A percentile compares a stretch with the other conserved stretches of the same genome.
phyloP scores from a whole-genome alignment of 2,329 filamentous ascomycete species.

The Rugonectria rugulosa region DNA sequence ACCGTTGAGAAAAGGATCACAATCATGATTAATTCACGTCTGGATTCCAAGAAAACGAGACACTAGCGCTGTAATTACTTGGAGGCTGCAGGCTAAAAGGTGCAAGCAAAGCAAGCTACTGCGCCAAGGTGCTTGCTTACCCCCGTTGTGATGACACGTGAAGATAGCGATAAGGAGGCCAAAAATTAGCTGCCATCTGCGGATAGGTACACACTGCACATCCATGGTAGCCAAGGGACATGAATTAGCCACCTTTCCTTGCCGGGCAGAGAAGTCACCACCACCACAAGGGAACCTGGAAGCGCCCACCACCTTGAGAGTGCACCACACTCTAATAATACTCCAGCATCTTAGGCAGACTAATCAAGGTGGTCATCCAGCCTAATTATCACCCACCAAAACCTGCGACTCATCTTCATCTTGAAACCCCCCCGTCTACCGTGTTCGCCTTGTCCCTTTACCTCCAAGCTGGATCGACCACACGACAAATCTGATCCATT shows the following conservation, averaged over 20 bases:
- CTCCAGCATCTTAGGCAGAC: conserved; percentile 4
- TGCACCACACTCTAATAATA: conserved; percentile 9
- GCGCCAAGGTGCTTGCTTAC: conserved; percentile 4
- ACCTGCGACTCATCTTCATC: conserved; percentile 4
- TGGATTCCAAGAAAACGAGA: background rate
- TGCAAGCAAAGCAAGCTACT: conserved; percentile 13
- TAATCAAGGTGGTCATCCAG: conserved; percentile 12
- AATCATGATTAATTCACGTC: background rate
- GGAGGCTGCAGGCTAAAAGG: background rate
- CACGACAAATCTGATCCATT: too few relatives aligned
- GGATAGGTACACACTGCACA: too few relatives aligned
- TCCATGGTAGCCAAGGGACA: conserved; percentile 29
- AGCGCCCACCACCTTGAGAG: conserved; percentile 11
- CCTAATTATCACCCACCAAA: conserved; percentile 6
- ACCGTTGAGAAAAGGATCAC: conserved; percentile 2
- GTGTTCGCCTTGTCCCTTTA: conserved; percentile 1
- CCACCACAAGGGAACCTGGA: conserved; percentile 29
- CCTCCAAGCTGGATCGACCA: conserved; percentile 11
- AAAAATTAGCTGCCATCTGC: conserved; percentile 32
- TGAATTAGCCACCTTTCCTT: conserved; percentile 40
- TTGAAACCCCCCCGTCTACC: background rate
- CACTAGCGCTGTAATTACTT: background rate
- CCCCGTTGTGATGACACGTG: too few relatives aligned
- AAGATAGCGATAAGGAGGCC: conserved; percentile 40
- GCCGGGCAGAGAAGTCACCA: conserved; percentile 35